Conservation (phyloP, 345 rosid genomes). For the Physaria fendleri region DNA sequence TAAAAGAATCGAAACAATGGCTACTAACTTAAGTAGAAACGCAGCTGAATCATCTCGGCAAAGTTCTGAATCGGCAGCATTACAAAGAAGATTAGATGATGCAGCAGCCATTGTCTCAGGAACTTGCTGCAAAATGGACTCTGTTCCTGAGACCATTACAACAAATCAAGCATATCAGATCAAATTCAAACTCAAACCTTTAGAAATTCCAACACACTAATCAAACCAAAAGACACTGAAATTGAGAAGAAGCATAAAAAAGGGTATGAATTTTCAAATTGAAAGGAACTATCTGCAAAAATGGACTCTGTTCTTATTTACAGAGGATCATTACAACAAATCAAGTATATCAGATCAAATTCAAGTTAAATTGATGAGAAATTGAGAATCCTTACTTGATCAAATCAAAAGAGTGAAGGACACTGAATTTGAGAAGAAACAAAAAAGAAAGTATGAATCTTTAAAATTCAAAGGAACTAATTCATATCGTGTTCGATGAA, state of each 20-base stretch:
- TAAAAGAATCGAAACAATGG: constrained; percentile 65
- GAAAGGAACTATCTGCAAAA: constrained; percentile 9
- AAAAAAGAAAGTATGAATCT: neutral
- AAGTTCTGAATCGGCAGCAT: constrained; percentile 34
- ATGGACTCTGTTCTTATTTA: constrained; percentile 31
- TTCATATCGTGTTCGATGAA: neutral
- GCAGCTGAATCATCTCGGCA: constrained; percentile 69
- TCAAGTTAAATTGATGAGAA: neutral
- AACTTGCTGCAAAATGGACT: constrained; percentile 27
- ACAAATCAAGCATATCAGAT: neutral
- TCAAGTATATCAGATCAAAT: too few species aligned
- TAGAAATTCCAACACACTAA: too few species aligned
- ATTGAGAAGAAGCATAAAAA: neutral
- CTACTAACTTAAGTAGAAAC: constrained; percentile 55
- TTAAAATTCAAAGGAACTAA: neutral
- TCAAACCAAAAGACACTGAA: neutral
- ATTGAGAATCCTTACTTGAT: neutral
- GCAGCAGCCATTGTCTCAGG: constrained; percentile 26
- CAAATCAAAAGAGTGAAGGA: neutral
- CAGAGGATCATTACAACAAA: too few species aligned
- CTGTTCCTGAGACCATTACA: constrained; percentile 24
- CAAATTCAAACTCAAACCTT: too few species aligned
- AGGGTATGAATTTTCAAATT: neutral
- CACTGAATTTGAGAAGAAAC: neutral
- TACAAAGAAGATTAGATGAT: constrained; percentile 28